Conservation (phyloP, 768 basidiomycete genomes). For the Amanita polypyramis region DNA sequence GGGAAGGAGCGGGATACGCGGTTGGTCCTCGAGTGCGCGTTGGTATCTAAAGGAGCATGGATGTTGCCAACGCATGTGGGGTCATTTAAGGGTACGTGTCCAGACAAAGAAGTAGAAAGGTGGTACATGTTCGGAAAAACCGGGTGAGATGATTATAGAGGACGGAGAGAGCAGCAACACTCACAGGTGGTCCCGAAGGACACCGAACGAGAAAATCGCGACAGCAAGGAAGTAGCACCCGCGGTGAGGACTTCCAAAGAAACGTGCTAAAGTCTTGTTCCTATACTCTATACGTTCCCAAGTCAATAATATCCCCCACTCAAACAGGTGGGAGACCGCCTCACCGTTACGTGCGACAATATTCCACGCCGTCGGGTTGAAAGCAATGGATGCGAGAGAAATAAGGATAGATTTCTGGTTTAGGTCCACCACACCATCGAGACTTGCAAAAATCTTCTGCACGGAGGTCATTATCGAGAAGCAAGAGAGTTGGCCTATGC, state of each 20-base stretch:
- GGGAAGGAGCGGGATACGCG: slow-evolving; percentile 53
- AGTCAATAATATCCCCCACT: not conserved
- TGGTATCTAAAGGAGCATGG: slow-evolving; percentile 47
- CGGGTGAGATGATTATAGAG: no score
- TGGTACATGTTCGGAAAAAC: no score
- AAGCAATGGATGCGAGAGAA: slow-evolving; percentile 60
- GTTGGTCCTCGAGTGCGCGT: slow-evolving; percentile 68
- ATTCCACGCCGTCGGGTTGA: slow-evolving; percentile 97
- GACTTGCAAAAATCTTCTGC: not conserved
- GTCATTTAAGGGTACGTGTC: no score
- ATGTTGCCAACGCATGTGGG: not conserved
- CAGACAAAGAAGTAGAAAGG: not conserved
- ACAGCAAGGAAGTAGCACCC: slow-evolving; percentile 86
- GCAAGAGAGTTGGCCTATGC: not conserved
- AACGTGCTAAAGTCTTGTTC: slow-evolving; percentile 79
- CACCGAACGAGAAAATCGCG: slow-evolving; percentile 77
- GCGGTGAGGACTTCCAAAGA: slow-evolving; percentile 58
- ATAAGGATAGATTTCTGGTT: slow-evolving; percentile 56
- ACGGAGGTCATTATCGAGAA: not conserved
- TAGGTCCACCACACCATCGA: slow-evolving; percentile 36
- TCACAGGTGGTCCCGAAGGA: slow-evolving; percentile 79
- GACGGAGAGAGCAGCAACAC: slow-evolving; percentile 18
- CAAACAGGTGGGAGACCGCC: slow-evolving; percentile 13
- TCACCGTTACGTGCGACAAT: slow-evolving; percentile 85
- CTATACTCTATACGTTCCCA: slow-evolving; percentile 37